Percentiles rank a stretch among this genome's conserved stretches.
phyloP scores from a whole-genome alignment of 306 rosid genomes.

The Cajanus cajan region DNA sequence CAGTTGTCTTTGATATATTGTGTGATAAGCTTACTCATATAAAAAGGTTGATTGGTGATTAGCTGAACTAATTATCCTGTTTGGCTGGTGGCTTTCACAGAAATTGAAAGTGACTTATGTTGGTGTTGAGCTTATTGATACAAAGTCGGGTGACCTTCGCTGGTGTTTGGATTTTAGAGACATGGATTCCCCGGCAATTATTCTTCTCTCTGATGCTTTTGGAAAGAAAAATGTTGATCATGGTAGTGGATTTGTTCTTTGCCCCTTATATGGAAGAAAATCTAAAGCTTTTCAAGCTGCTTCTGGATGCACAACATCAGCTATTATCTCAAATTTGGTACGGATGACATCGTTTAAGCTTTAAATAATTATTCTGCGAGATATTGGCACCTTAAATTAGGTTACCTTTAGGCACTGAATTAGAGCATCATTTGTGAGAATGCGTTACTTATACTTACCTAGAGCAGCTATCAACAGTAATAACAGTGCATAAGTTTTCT shows the following conservation, averaged over 20 bases:
- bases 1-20: neutral
- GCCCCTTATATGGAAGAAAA: conserved; percentile 94
- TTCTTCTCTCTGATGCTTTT: conserved; percentile 69
- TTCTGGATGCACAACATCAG: conserved; percentile 75
- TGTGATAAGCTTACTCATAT: conserved; percentile 2
- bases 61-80: conserved; percentile 27
- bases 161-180: conserved; percentile 99
- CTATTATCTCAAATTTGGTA: conserved; percentile 87
- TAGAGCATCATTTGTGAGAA: conserved; percentile 19
- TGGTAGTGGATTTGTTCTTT: conserved; percentile 88
- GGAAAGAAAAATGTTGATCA: conserved; percentile 73
- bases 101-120: conserved; percentile 82
- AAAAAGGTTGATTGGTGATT: neutral
- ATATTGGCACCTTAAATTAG: conserved; percentile 23
- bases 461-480: conserved; percentile 20
- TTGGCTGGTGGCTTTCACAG: conserved; percentile 53
- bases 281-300: conserved; percentile 95
- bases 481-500: conserved; percentile 21
- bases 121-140: conserved; percentile 82
- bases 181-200: conserved; percentile 83
- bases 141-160: conserved; percentile 85
- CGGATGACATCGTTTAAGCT: conserved; percentile 22
- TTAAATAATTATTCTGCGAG: neutral
- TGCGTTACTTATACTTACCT: conserved; percentile 20
- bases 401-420: conserved; percentile 21